Percentiles rank a stretch among this genome's conserved stretches.
Evolutionary conservation across 148 eudicot species (phyloP).

Genomic region (Rhododendron williamsianum): DNA sequence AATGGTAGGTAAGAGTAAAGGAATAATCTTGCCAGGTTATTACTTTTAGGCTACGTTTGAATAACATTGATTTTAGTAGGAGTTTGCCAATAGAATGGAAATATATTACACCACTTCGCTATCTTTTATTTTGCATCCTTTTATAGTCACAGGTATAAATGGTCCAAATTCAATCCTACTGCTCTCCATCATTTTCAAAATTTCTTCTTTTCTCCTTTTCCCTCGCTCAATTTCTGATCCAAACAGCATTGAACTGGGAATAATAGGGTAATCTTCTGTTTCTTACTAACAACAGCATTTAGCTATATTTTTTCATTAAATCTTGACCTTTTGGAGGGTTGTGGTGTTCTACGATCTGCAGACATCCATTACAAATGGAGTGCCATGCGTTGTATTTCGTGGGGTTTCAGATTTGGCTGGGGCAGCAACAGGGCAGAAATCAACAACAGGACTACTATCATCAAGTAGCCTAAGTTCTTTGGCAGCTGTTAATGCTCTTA

Average conservation of each 20-base stretch:
- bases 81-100: background rate
- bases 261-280: background rate
- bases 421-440: slow-evolving; percentile 16
- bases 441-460: background rate
- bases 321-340: background rate
- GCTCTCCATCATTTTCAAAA: background rate
- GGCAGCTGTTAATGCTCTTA: slow-evolving; percentile 50
- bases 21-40: too few species aligned
- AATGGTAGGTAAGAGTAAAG: slow-evolving; percentile 14
- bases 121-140: background rate
- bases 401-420: slow-evolving; percentile 56
- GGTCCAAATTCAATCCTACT: background rate
- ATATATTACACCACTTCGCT: background rate
- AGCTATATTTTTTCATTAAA: background rate
- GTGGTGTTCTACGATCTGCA: slow-evolving; percentile 1
- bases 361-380: slow-evolving; percentile 44
- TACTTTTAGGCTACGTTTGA: background rate
- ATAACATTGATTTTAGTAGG: background rate
- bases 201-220: background rate
- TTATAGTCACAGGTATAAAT: background rate
- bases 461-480: slow-evolving; percentile 19
- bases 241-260: background rate
- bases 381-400: slow-evolving; percentile 51
- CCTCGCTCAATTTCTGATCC: background rate
- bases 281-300: background rate